These are phyloP conservation scores for Domatiomyces globalis DNA, from an alignment of 2,329 filamentous ascomycete genomes.

Conservation along the genomic window DNA sequence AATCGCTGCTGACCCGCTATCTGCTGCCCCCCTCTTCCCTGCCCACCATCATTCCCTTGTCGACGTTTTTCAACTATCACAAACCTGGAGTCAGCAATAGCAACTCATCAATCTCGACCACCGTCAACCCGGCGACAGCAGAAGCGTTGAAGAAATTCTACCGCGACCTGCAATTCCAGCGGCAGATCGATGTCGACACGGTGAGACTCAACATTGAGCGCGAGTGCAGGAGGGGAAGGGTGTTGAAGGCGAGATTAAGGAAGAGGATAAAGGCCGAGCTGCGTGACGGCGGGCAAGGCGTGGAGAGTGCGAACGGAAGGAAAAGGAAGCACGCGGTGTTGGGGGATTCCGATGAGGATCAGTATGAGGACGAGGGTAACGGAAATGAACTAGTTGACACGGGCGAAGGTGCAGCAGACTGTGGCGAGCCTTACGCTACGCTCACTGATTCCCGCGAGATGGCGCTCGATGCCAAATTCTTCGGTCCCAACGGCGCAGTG, in stretches of 20 bases:
- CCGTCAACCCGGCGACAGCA: conserved; percentile 45
- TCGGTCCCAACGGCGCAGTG: conserved; percentile 3
- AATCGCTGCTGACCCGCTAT: conserved; percentile 61
- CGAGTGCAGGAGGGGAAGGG: conserved; percentile 38
- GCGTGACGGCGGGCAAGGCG: conserved; percentile 22
- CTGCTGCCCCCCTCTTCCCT: conserved; percentile 63
- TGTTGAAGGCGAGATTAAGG: conserved; percentile 6
- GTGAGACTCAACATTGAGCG: conserved; percentile 51
- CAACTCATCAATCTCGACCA: background rate
- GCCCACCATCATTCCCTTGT: conserved; percentile 56
- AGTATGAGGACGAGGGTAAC: conserved; percentile 1
- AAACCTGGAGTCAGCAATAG: background rate
- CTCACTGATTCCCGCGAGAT: background rate
- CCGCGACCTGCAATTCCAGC: conserved; percentile 62
- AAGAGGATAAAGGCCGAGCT: conserved; percentile 18
- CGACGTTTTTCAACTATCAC: conserved; percentile 70
- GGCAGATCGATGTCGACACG: conserved; percentile 52
- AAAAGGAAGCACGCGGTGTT: conserved; percentile 10
- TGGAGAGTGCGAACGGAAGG: conserved; percentile 15
- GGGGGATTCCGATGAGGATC: conserved; percentile 2
- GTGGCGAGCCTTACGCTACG: background rate
- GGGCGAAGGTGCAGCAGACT: conserved; percentile 1
- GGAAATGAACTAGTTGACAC: conserved; percentile 1
- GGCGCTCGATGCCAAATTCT: conserved; percentile 6
- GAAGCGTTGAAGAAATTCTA: conserved; percentile 59